phyloP scores from a whole-genome alignment of 495 filamentous ascomycete species.

The Entonaema liquescens region DNA sequence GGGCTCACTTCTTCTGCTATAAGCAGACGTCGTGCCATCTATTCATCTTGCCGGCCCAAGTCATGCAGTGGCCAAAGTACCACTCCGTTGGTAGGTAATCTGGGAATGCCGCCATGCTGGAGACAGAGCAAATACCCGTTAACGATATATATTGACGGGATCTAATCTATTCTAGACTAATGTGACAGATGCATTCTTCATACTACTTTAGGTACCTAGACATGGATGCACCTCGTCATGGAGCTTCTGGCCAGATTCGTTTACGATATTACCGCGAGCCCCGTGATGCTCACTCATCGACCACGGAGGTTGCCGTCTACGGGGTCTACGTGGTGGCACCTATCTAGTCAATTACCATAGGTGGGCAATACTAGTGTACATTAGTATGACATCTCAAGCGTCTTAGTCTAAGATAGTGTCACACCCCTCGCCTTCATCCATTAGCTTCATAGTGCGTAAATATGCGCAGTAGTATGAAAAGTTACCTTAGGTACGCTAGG shows the following conservation, averaged over 20 bases:
- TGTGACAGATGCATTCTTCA: constrained; percentile 24
- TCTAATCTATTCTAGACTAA: constrained; percentile 32
- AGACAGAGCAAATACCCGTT: constrained; percentile 12
- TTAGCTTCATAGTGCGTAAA: not conserved
- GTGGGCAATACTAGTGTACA: constrained; percentile 10
- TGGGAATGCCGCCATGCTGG: constrained; percentile 10
- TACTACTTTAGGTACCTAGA: constrained; percentile 3
- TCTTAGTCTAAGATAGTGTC: constrained; percentile 25
- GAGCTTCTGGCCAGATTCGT: constrained; percentile 16
- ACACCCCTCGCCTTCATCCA: constrained; percentile 17
- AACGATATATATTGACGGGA: constrained; percentile 24
- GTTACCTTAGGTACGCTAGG: constrained; percentile 6
- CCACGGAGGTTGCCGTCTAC: constrained; percentile 34
- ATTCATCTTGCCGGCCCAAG: constrained; percentile 25
- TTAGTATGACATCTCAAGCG: constrained; percentile 35
- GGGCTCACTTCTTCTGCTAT: constrained; percentile 33
- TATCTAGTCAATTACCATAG: not conserved
- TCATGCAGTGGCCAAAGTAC: constrained; percentile 31
- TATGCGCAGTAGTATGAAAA: not conserved
- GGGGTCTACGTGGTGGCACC: constrained; percentile 4
- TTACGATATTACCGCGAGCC: constrained; percentile 17
- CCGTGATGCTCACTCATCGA: constrained; percentile 21
- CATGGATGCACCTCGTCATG: constrained; percentile 11
- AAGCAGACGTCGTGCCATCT: constrained; percentile 32
- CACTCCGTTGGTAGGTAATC: constrained; percentile 33